A percentile compares a stretch with the other conserved stretches of the same genome.
phyloP scores from a whole-genome alignment of 2,329 filamentous ascomycete genomes.

The Lasiodiplodia hormozganensis region DNA sequence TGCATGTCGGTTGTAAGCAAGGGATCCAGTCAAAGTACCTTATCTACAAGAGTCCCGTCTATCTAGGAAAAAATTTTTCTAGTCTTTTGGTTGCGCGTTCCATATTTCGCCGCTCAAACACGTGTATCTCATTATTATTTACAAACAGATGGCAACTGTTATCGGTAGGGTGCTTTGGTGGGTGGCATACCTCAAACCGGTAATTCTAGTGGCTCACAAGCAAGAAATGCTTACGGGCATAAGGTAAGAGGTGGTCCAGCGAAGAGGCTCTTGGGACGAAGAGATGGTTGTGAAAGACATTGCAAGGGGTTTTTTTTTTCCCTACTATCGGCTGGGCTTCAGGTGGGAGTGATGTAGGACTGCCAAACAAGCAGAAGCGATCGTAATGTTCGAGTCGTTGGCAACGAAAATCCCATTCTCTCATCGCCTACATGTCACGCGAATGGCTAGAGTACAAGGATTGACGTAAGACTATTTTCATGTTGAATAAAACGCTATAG shows the following conservation, averaged over 20 bases:
- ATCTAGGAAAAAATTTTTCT: background rate
- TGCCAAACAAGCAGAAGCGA: background rate
- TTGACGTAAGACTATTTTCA: background rate
- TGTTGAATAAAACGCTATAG: slow-evolving; percentile 3
- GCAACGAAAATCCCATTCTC: background rate
- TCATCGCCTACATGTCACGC: background rate
- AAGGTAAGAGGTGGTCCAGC: no score
- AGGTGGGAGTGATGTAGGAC: no score
- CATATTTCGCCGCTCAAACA: background rate
- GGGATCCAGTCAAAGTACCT: no score
- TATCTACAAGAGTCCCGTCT: no score
- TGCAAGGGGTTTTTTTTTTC: no score
- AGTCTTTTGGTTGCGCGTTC: background rate
- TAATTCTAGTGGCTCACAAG: background rate
- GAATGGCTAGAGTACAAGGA: background rate
- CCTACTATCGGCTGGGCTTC: no score
- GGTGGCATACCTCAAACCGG: background rate
- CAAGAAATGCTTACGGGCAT: background rate
- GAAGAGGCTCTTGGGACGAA: no score
- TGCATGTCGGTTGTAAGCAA: no score
- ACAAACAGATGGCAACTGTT: background rate
- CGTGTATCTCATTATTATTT: background rate
- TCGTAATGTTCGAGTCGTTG: background rate
- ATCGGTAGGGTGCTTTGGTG: background rate
- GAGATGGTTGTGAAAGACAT: no score